These are phyloP conservation scores for Marasmius fiardii DNA, from an alignment of 1,284 basidiomycete genomes.

Conservation along the genomic window DNA sequence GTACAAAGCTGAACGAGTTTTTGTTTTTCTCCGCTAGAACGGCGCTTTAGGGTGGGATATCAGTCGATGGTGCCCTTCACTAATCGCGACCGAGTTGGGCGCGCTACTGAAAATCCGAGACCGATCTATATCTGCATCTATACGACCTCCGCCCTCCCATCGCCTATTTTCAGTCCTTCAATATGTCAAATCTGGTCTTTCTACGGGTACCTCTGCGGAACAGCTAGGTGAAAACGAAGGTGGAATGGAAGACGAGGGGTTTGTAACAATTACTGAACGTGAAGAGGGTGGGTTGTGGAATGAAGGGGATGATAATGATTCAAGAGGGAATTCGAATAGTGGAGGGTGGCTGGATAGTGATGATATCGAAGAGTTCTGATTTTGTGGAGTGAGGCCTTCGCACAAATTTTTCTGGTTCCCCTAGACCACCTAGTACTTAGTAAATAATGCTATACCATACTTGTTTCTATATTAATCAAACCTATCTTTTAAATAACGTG, in stretches of 20 bases:
- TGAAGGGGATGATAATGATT: constrained; percentile 14
- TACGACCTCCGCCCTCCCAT: constrained; percentile 27
- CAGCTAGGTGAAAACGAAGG: constrained; percentile 37
- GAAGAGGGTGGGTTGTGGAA: constrained; percentile 21
- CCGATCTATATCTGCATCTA: background rate
- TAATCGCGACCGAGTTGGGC: constrained; percentile 59
- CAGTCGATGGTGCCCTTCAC: constrained; percentile 50
- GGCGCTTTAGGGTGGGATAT: constrained; percentile 20
- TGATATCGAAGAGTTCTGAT: constrained; percentile 60
- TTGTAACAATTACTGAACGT: constrained; percentile 22
- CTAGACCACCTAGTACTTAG: too few relatives aligned
- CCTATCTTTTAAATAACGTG: too few relatives aligned
- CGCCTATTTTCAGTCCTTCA: constrained; percentile 50
- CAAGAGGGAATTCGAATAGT: constrained; percentile 3
- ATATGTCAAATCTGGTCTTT: constrained; percentile 31
- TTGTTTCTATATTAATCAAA: too few relatives aligned
- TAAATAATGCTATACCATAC: too few relatives aligned
- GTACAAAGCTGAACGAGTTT: constrained; percentile 4
- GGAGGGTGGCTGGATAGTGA: constrained; percentile 67
- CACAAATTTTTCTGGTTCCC: too few relatives aligned
- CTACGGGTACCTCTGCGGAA: constrained; percentile 18
- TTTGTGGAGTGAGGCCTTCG: too few relatives aligned
- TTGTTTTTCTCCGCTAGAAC: constrained; percentile 12
- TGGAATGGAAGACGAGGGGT: constrained; percentile 23
- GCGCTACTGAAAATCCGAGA: constrained; percentile 51